These are phyloP conservation scores for Sergeia podlipaevii DNA, from an alignment of 208 protist species.

Conservation along the genomic window DNA sequence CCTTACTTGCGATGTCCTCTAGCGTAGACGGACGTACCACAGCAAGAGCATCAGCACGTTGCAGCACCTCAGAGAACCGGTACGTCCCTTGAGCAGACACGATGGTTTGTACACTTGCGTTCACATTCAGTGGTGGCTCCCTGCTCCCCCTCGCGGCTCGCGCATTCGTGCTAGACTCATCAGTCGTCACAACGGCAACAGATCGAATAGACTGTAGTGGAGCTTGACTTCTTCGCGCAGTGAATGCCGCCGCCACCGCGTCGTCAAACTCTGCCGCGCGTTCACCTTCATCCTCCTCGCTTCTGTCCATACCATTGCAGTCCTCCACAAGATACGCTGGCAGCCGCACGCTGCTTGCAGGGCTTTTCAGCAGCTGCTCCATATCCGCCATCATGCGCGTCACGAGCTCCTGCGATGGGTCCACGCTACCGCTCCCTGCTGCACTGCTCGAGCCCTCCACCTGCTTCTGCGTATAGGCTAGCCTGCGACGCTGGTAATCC, in stretches of 20 bases:
- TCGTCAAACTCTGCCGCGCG: neutral
- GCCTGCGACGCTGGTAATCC: conserved; percentile 13
- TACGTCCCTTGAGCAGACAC: neutral
- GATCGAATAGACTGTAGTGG: no score
- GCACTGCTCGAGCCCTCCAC: conserved; percentile 10
- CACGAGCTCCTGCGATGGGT: conserved; percentile 3
- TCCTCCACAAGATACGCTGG: no score
- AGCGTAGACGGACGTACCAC: conserved; percentile 15
- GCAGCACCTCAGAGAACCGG: conserved; percentile 19
- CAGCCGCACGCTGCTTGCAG: no score
- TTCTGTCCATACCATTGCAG: no score
- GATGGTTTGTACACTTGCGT: conserved; percentile 14
- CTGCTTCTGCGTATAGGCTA: neutral
- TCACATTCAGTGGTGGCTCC: neutral
- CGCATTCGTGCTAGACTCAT: conserved; percentile 4
- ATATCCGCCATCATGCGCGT: conserved; percentile 10
- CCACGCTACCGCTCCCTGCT: neutral
- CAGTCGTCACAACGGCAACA: conserved; percentile 5
- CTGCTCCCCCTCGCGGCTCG: neutral
- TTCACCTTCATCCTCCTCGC: no score
- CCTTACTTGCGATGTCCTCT: conserved; percentile 12
- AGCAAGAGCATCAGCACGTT: conserved; percentile 19
- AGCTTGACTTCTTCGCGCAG: conserved; percentile 1
- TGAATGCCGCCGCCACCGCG: neutral
- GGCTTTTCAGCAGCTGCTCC: conserved; percentile 9